Evolutionary conservation across 495 filamentous ascomycete genomes (phyloP).

Genomic region (Neurospora sp.): DNA sequence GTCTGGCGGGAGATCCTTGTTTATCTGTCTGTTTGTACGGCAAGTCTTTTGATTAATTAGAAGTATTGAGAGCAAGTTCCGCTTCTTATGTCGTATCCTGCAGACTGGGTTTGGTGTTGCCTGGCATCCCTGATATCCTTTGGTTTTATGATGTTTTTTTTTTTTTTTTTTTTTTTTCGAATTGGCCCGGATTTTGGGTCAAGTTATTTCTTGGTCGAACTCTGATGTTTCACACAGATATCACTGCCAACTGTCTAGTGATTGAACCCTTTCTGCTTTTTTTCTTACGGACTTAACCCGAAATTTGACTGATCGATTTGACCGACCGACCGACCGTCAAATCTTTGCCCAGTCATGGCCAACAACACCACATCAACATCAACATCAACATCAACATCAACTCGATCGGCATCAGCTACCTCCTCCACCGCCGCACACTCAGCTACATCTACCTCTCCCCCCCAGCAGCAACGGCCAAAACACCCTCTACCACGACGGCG

Average conservation of each 20-base stretch:
- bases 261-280: not conserved
- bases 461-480: slow-evolving; percentile 29
- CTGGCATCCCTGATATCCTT: not conserved
- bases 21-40: not conserved
- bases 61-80: not conserved
- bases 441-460: slow-evolving; percentile 2
- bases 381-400: not conserved
- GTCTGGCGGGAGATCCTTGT: not conserved
- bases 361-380: not conserved
- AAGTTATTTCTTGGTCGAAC: not conserved
- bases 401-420: not conserved
- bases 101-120: not conserved
- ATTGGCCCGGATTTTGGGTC: not conserved
- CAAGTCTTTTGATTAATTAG: not conserved
- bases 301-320: not conserved
- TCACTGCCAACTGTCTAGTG: not conserved
- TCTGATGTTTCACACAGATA: not conserved
- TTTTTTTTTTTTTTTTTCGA: not conserved
- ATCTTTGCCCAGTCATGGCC: not conserved
- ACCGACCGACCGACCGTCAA: not conserved
- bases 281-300: not conserved
- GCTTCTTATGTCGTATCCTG: not conserved
- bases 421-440: not conserved
- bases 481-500: slow-evolving; percentile 50
- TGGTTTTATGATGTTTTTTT: not conserved